Base-by-base conservation (phyloP, 345 rosid species). In the Eucalyptus polyanthemos region DNA sequence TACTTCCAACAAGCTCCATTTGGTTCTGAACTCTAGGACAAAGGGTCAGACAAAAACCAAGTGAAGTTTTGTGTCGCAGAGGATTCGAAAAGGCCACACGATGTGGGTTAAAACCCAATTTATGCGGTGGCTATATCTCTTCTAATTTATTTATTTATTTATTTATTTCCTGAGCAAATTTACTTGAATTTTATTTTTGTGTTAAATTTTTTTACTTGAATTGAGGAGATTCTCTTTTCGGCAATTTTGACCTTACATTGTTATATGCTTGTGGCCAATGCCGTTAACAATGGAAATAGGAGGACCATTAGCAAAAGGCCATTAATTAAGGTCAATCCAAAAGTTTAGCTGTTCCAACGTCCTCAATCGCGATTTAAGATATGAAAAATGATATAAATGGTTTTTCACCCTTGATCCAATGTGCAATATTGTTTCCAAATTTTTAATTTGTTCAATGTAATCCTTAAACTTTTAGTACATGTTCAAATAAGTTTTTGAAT, bases 321-420 rank as follows among this genome's bases (percentile, higher is more conserved):
- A 37, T 19, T 11, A 14, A 37, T 37, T 37, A 76, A 76, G 83
- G 47, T 21, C 24, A 76, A 37, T 76, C 83, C 83, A 21, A 53
- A 53, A 76, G 47, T 14, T 40, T 76, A 40, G 47, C 27, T 76
- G 15, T 76, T 40, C 29, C 47, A 76, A 40, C 12, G 15, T 11
- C 83, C 47, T 76, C 24, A 5, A 76, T 21, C 1, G 9, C 15
- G 0, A 40, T 76, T 42, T 21, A 53, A 53, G 11, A 53, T 53
- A 8, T 4, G 24, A 53, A 53, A 53, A 53, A 53, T 19, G 58
- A 53, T 19, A 53, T 53, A 53, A 53, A 53, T 53, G 5, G 2
- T 19, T 53, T 19, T 53, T 53, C 24, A 53, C 24, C 10, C 1
- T 19, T 0, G 24, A 53, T 0, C 5, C 4, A 53, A 53, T 53